phyloP scores from a whole-genome alignment of 2,329 filamentous ascomycete genomes.

The Ceratocystis lukuohia region DNA sequence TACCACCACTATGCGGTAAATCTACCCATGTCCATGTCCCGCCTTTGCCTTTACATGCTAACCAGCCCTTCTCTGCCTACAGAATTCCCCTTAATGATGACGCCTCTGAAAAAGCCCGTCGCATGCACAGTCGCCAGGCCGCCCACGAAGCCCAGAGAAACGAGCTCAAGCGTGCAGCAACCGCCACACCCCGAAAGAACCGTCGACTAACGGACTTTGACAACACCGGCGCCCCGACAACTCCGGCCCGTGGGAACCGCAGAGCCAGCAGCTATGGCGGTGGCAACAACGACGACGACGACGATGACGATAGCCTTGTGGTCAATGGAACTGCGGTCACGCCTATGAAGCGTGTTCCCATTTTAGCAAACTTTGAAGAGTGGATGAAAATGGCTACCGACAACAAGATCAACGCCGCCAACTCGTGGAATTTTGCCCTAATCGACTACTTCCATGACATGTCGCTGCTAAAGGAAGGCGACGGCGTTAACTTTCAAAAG shows the following conservation, averaged over 20 bases:
- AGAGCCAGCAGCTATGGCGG: slow-evolving; percentile 25
- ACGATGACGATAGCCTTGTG: slow-evolving; percentile 47
- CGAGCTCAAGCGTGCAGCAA: slow-evolving; percentile 65
- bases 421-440: slow-evolving; percentile 99
- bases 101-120: slow-evolving; percentile 75
- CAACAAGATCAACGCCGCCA: slow-evolving; percentile 96
- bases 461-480: slow-evolving; percentile 89
- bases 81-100: slow-evolving; percentile 89
- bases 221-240: slow-evolving; percentile 42
- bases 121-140: slow-evolving; percentile 75
- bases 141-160: slow-evolving; percentile 85
- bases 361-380: slow-evolving; percentile 96
- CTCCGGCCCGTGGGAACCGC: slow-evolving; percentile 36
- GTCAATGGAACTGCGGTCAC: slow-evolving; percentile 68
- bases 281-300: slow-evolving; percentile 32
- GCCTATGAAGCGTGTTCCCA: slow-evolving; percentile 89
- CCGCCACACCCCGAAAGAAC: slow-evolving; percentile 54
- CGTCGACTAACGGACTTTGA: slow-evolving; percentile 46
- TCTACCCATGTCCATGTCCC: neutral
- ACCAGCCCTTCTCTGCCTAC: neutral
- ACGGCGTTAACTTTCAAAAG: slow-evolving; percentile 96
- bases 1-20: slow-evolving; percentile 25
- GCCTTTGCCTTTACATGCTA: neutral
- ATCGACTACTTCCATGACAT: slow-evolving; percentile 99
- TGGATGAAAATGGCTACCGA: slow-evolving; percentile 99